These are phyloP conservation scores for Agrocybe pediades DNA, from an alignment of 768 basidiomycete species.

Conservation along the genomic window DNA sequence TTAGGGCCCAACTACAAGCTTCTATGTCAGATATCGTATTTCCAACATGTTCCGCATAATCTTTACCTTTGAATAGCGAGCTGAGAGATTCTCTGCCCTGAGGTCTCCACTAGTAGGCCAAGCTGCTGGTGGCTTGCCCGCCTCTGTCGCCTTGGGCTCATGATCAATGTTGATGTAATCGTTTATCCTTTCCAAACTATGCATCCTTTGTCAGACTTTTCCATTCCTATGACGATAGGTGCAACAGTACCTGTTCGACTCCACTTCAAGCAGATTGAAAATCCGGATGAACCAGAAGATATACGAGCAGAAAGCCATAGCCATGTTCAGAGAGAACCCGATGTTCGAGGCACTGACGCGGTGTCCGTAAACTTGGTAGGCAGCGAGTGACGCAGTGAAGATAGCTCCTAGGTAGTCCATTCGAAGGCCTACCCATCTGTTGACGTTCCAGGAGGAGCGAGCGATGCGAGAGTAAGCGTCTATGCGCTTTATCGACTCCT, in stretches of 20 bases:
- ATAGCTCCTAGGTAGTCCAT: constrained; percentile 57
- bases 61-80: constrained; percentile 43
- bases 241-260: constrained; percentile 26
- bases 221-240: background rate
- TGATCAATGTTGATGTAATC: constrained; percentile 62
- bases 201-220: too few relatives aligned
- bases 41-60: constrained; percentile 55
- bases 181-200: constrained; percentile 72
- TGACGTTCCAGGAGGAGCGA: constrained; percentile 52
- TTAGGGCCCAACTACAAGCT: constrained; percentile 54
- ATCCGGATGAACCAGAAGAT: constrained; percentile 52
- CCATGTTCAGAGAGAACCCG: constrained; percentile 62
- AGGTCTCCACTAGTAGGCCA: constrained; percentile 61
- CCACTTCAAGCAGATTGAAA: constrained; percentile 45
- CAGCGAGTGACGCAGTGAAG: constrained; percentile 55
- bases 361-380: constrained; percentile 51
- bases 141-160: constrained; percentile 41
- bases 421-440: constrained; percentile 48
- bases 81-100: constrained; percentile 49
- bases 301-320: constrained; percentile 53
- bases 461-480: constrained; percentile 49
- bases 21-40: constrained; percentile 52
- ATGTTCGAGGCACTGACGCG: constrained; percentile 41
- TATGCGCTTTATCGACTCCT: constrained; percentile 47
- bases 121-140: constrained; percentile 52